Conservation (phyloP, 2,329 filamentous ascomycete species). For the Chaetomium olivaceum region DNA sequence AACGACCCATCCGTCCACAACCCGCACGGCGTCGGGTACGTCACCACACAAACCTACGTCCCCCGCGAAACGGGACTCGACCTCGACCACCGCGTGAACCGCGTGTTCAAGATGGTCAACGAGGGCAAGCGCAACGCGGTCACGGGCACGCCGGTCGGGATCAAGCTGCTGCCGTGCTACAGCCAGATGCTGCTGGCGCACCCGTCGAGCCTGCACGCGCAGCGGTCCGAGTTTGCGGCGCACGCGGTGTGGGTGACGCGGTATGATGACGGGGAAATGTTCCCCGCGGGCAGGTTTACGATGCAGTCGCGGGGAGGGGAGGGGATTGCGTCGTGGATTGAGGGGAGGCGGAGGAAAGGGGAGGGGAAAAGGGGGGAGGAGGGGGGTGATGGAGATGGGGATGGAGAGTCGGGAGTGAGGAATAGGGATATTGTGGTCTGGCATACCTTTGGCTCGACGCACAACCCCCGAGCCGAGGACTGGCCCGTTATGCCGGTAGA, state of each 20-base stretch:
- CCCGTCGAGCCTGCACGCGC: conserved; percentile 38
- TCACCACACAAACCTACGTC: conserved; percentile 49
- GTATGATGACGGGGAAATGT: conserved; percentile 41
- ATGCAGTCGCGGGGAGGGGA: conserved; percentile 43
- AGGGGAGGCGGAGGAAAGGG: conserved; percentile 42
- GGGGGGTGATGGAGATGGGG: too few relatives aligned
- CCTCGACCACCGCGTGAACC: conserved; percentile 48
- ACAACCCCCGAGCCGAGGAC: conserved; percentile 63
- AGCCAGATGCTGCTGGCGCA: conserved; percentile 60
- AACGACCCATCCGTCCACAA: conserved; percentile 45
- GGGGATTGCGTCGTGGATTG: conserved; percentile 38
- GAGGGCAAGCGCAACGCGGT: conserved; percentile 51
- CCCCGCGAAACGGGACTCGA: conserved; percentile 49
- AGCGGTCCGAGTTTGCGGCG: conserved; percentile 42
- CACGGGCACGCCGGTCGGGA: conserved; percentile 53
- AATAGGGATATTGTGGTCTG: conserved; percentile 53
- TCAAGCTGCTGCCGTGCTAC: conserved; percentile 48
- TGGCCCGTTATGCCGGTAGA: conserved; percentile 70
- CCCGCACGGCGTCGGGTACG: conserved; percentile 55
- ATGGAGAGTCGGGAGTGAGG: conserved; percentile 16
- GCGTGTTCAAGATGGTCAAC: conserved; percentile 61
- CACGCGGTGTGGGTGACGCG: conserved; percentile 41
- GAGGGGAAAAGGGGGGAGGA: neutral
- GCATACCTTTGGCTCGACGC: conserved; percentile 57
- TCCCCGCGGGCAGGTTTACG: conserved; percentile 41